phyloP scores from a whole-genome alignment of 1,284 basidiomycete species.

The Leccinum ponderosum region DNA sequence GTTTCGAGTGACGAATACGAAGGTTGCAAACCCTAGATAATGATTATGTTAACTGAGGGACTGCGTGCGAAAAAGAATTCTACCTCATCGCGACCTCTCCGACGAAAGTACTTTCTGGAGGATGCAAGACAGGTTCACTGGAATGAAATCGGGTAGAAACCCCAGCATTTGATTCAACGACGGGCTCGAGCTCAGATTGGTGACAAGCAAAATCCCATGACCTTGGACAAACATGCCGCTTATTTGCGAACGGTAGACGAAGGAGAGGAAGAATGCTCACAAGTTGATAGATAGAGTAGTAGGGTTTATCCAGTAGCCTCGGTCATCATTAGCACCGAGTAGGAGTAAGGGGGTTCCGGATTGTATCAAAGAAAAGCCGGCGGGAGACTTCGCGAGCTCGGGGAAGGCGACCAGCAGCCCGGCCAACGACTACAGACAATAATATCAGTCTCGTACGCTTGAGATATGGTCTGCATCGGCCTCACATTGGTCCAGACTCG shows the following conservation, averaged over 20 bases:
- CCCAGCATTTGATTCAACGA: neutral
- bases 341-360: no score
- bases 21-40: conserved; percentile 10
- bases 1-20: neutral
- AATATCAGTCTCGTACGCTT: conserved; percentile 11
- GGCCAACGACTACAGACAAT: conserved; percentile 18
- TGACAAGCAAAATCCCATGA: conserved; percentile 29
- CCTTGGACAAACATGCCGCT: conserved; percentile 10
- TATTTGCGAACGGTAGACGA: no score
- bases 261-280: conserved; percentile 14
- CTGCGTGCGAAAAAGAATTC: conserved; percentile 6
- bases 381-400: conserved; percentile 18
- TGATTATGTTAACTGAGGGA: conserved; percentile 14
- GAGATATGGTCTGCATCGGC: neutral
- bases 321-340: neutral
- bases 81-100: conserved; percentile 14
- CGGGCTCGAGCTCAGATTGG: conserved; percentile 20
- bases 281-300: conserved; percentile 23
- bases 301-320: conserved; percentile 17
- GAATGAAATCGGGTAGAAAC: neutral
- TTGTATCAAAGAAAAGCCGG: no score
- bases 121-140: neutral
- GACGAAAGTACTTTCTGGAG: neutral
- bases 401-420: conserved; percentile 24
- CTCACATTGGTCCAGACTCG: conserved; percentile 33